These are phyloP conservation scores for Backusella liffmaniae DNA, from an alignment of 192 early-diverging fungal genomes.

Conservation along the genomic window DNA sequence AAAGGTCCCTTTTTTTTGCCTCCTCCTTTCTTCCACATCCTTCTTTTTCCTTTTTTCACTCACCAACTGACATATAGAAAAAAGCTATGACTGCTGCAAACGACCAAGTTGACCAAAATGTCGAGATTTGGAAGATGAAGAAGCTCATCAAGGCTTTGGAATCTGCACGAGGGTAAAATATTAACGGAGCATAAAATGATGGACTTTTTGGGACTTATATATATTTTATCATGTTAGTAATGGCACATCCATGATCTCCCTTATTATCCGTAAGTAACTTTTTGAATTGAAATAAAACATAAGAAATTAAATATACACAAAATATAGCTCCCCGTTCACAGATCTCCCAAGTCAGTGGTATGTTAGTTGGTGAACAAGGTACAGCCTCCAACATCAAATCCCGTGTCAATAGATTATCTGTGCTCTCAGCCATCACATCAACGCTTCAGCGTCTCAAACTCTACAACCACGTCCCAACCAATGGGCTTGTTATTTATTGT, in stretches of 20 bases:
- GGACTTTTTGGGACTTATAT: not conserved
- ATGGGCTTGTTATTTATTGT: slow-evolving; percentile 92
- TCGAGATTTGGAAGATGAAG: slow-evolving; percentile 99
- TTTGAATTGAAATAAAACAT: not conserved
- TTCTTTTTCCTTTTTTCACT: not conserved
- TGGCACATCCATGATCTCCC: slow-evolving; percentile 99
- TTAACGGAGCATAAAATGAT: not conserved
- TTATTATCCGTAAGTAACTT: slow-evolving; percentile 77
- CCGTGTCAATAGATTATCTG: slow-evolving; percentile 96
- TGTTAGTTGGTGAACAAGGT: slow-evolving; percentile 98
- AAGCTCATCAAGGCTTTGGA: slow-evolving; percentile 96
- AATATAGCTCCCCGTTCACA: slow-evolving; percentile 78
- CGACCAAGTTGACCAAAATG: slow-evolving; percentile 55
- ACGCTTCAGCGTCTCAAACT: slow-evolving; percentile 96
- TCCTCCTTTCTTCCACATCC: not conserved
- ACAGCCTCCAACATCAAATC: slow-evolving; percentile 99
- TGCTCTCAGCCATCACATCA: slow-evolving; percentile 97
- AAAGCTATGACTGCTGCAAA: not conserved
- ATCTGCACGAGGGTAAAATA: slow-evolving; percentile 78
- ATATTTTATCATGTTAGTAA: slow-evolving; percentile 53
- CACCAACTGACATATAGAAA: not conserved
- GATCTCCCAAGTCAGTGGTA: slow-evolving; percentile 82
- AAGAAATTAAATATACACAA: not conserved
- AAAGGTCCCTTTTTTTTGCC: not conserved
- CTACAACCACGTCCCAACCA: slow-evolving; percentile 81